These are phyloP conservation scores for Vanrija humicola DNA, from an alignment of 1,284 basidiomycete species.

Conservation along the genomic window DNA sequence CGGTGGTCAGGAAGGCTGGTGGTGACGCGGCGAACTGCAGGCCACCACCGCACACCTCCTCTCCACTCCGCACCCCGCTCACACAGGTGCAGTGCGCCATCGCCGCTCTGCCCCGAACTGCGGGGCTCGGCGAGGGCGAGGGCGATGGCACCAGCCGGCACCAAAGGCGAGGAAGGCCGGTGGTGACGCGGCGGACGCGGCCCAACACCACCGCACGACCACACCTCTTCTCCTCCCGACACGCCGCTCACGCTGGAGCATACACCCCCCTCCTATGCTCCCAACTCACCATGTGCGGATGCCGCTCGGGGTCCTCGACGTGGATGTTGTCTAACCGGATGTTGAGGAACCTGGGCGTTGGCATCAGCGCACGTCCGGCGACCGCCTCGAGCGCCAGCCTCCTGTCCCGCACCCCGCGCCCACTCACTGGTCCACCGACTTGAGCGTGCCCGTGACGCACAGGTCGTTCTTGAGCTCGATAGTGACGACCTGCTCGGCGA, in stretches of 20 bases:
- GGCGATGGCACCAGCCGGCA: too few species aligned
- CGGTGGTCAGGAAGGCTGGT: slow-evolving; percentile 4
- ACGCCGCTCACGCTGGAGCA: too few species aligned
- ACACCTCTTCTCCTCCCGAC: too few species aligned
- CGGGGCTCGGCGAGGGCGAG: too few species aligned
- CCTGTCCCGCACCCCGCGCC: neutral
- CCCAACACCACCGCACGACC: neutral
- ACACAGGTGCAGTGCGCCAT: too few species aligned
- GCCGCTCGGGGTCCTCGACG: slow-evolving; percentile 84
- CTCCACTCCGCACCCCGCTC: too few species aligned
- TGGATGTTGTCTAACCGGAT: slow-evolving; percentile 93
- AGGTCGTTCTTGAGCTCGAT: slow-evolving; percentile 99
- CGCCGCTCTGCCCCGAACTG: too few species aligned
- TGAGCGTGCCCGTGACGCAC: slow-evolving; percentile 90
- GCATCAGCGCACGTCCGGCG: neutral
- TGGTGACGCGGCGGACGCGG: too few species aligned
- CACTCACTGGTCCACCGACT: slow-evolving; percentile 94
- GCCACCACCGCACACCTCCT: neutral
- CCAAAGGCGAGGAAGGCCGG: neutral
- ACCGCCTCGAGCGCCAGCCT: neutral
- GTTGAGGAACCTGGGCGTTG: slow-evolving; percentile 75
- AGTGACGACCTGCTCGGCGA: slow-evolving; percentile 93
- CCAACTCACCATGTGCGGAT: slow-evolving; percentile 88
- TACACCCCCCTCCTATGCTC: too few species aligned
- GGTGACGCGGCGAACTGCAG: too few species aligned